Base-by-base conservation (phyloP, 305 asterid species). In the Stenogyne calaminthoides region DNA sequence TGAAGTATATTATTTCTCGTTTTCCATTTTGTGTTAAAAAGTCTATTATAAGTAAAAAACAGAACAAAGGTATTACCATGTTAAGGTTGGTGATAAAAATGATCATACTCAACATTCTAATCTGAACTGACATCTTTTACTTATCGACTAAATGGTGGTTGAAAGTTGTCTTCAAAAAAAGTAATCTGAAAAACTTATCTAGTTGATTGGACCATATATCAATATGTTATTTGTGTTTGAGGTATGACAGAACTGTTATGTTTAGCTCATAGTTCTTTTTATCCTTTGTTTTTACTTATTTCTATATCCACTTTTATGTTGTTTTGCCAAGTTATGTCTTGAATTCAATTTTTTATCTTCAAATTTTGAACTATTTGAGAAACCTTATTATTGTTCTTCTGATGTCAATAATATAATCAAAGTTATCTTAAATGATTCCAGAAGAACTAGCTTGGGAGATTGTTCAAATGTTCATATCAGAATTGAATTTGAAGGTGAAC, bases 371-470 rank as follows among this genome's bases (percentile, higher is more conserved):
- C 14, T 36, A 44, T 62, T 22, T 68, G 39, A 19, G n/a, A 22
- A 49, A 32, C 22, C 60, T 70, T 29, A 40, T 57, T 18, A 67
- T 67, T 37, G 57, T 70, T 27, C 11, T 39, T 42, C 51, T 25
- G 25, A 57, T 51, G 18, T 52, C 63, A 69, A 27, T 56, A 9
- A n/a, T 57, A 32, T 64, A 63, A 70, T 51, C 37, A 5, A 32
- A 60, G 15, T 68, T 76, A 32, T 64, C 69, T 81, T 63, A 39
- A 71, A 79, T 77, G 55, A 75, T 84, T 80, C 44, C 91, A 91
- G 98, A 93, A 82, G 73, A 81, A 73, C 75, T 84, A 71, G 96
- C 96, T 4, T 68, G 86, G 75, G 95, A 88, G 83, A 64, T 91
- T 67, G 84, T 83, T 18, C 88, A 66, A 78, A 93, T 93, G 97